phyloP scores from a whole-genome alignment of 1,284 basidiomycete genomes.

The Phellinidium pouzarii region DNA sequence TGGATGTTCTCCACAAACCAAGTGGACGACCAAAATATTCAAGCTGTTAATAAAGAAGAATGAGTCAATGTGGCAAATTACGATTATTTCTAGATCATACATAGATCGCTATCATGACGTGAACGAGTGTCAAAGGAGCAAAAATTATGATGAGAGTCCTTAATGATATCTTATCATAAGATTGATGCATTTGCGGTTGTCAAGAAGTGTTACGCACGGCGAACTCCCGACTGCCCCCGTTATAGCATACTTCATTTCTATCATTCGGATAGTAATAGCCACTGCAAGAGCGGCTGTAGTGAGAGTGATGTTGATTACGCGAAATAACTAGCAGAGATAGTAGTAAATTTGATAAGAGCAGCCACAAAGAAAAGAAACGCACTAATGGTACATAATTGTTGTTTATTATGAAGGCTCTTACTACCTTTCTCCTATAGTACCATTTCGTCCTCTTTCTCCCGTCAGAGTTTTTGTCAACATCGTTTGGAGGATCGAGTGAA shows the following conservation, averaged over 20 bases:
- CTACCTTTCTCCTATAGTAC: conserved; percentile 43
- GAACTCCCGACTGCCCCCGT: conserved; percentile 76
- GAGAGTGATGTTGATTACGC: conserved; percentile 78
- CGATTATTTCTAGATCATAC: conserved; percentile 36
- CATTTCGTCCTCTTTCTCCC: conserved; percentile 27
- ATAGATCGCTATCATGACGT: conserved; percentile 81
- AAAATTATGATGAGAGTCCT: conserved; percentile 86
- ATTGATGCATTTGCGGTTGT: too few relatives aligned
- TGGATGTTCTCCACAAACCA: conserved; percentile 82
- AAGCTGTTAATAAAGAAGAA: conserved; percentile 39
- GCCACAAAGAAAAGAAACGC: conserved; percentile 23
- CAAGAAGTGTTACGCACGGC: conserved; percentile 45
- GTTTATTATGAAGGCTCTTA: conserved; percentile 59
- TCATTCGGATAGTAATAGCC: conserved; percentile 65
- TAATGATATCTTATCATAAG: too few relatives aligned
- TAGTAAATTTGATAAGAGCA: conserved; percentile 20
- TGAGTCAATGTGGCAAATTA: background rate
- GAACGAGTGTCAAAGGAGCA: conserved; percentile 75
- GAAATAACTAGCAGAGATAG: conserved; percentile 56
- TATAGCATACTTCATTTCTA: conserved; percentile 46
- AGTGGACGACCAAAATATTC: conserved; percentile 90
- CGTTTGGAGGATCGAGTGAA: conserved; percentile 31
- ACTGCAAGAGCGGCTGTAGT: conserved; percentile 76
- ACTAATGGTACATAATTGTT: conserved; percentile 76
- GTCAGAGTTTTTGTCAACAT: conserved; percentile 31